phyloP scores from a whole-genome alignment of 1,139 yeast genomes.

The Taphrina communis region DNA sequence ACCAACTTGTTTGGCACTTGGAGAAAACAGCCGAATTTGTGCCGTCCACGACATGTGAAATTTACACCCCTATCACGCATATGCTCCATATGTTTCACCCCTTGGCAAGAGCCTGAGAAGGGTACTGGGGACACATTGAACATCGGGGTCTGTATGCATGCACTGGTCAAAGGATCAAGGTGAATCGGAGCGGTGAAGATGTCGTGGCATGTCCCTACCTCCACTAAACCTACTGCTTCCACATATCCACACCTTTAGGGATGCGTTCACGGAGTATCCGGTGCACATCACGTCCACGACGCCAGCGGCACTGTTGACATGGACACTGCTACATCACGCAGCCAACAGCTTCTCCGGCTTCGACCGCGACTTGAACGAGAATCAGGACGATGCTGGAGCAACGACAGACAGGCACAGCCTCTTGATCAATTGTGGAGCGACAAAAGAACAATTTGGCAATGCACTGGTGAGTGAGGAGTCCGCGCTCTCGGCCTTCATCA shows the following conservation, averaged over 20 bases:
- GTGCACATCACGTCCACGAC: constrained; percentile 26
- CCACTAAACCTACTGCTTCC: constrained; percentile 31
- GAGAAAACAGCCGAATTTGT: neutral
- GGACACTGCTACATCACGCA: constrained; percentile 25
- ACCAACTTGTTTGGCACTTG: no score
- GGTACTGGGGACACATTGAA: no score
- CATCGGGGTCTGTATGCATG: neutral
- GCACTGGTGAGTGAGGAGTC: constrained; percentile 4
- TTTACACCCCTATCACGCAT: no score
- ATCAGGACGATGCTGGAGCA: no score
- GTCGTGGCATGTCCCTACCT: constrained; percentile 31
- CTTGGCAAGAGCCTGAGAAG: no score
- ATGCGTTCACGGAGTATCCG: constrained; percentile 6
- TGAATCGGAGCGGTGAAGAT: neutral
- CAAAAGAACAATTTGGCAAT: constrained; percentile 5
- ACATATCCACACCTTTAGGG: constrained; percentile 18
- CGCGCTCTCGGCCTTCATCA: constrained; percentile 6
- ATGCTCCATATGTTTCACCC: no score
- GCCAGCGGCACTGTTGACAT: constrained; percentile 22
- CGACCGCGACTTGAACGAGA: neutral
- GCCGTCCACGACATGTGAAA: neutral
- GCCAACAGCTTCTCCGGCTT: neutral
- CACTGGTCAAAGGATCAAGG: neutral
- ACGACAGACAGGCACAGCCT: neutral
- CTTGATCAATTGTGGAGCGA: constrained; percentile 24